Evolutionary conservation across 2,329 filamentous ascomycete species (phyloP), one percentile per base, ranked within the genome.

Genomic region (Penicillium psychrosexuale): DNA sequence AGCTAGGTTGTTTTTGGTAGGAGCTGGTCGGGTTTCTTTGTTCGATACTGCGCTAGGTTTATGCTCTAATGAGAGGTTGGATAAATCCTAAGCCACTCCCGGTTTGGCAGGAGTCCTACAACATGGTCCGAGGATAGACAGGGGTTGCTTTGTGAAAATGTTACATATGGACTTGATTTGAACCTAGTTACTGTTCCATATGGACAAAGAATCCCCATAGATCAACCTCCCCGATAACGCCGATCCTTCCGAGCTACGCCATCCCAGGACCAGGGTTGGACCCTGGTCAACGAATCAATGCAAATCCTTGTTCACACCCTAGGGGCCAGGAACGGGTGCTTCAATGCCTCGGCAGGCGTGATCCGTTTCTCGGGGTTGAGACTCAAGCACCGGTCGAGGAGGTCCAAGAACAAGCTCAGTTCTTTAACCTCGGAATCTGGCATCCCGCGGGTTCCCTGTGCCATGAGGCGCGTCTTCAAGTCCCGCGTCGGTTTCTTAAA

Each of bases 361-460:
- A 94, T 89, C 59, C 94, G 84, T 79, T 95, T 96, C 71, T 96
- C 92, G 0, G 93, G 91, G 69, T 97, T 96, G 61, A 97, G 81
- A 55, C 87, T 85, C 60, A 99, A 79, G 70, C 92, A 97, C 52
- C 89, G 87, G 68, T 96, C 92, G 54, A 99, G 77, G 46, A 99
- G 77, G 72, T 97, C 92, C 63, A 91, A 81, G 73, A 99, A 96
- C 50, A 88, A 80, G 56, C 88, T 86, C 58, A 97, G 77, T 66
- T 97, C 91, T 71, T 87, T 88, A 37, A 83, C 78, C 71, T 94
- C 90, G 9, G 79, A 78, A 58, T 92, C 88, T 47, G 80, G 84
- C 80, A 96, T 86, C 48, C 86, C 88, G 53, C 84, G 84, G 6
- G 87, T 87, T 22, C 86, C 89, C 58, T 87, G 85, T 13, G 80